Base-by-base conservation (phyloP, 2,329 filamentous ascomycete genomes). In the Trichoderma koningii region DNA sequence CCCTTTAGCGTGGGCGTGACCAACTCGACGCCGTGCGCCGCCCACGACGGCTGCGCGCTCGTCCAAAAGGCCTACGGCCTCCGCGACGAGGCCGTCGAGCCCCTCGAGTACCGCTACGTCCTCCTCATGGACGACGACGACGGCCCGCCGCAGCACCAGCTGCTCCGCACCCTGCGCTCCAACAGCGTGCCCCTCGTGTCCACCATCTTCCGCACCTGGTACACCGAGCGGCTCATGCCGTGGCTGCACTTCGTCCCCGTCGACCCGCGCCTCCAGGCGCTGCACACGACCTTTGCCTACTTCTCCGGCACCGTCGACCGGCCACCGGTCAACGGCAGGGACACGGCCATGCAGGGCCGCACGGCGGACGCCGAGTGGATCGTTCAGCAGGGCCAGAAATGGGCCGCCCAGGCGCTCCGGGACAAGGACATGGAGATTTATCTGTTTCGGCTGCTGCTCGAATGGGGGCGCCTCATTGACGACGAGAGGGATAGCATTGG, bases 231-330 rank as follows among this genome's bases (percentile, higher is more conserved):
- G 6, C 76, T 95, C 17, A 84, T 82, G 65, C 85, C 91, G 0
- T 96, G 91, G 91, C 79, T 88, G 51, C 91, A 96, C 73, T 95
- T 92, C 70, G 88, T 94, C 1, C 92, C 92, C 9, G 77, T 93
- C 17, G 91, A 95, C 73, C 69, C 89, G 1, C 83, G 91, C 3
- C 86, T 90, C 21, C 89, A 93, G 66, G 89, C 85, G 1, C 77
- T 95, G 47, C 92, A 90, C 79, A 87, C 86, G 67, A 91, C 88
- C 0, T 76, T 93, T 62, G 85, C 89, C 0, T 95, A 92, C 76
- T 94, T 95, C 71, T 79, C 82, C 5, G 90, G 89, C 0, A 80
- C 86, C 5, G 78, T 82, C 64, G 71, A 70, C 19, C 70, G 71
- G 42, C 79, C 79, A 17, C 71, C 71, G 56, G 69, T 83, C 34